Conservation (phyloP, 176 grass and related monocot species). For the Juncus inflexus region DNA sequence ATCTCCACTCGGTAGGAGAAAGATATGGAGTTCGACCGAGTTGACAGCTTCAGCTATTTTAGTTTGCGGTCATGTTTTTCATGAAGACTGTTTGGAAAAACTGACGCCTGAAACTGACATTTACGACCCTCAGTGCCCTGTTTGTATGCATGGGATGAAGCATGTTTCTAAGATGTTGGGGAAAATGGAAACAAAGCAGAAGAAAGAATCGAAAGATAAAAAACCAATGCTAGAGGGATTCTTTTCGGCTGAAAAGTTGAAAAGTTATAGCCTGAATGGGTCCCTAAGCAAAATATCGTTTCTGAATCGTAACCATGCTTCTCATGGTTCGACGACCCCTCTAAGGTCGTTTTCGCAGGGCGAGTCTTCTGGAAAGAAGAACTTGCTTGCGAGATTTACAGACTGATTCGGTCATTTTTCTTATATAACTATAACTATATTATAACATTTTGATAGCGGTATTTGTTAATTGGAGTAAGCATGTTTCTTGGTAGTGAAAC, state of each 20-base stretch:
- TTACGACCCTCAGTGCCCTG: constrained; percentile 41
- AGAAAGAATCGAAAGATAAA: constrained; percentile 28
- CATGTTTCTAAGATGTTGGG: background rate
- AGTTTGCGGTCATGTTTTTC: constrained; percentile 40
- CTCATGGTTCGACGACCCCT: constrained; percentile 2
- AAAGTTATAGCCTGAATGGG: constrained; percentile 27
- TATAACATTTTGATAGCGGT: background rate
- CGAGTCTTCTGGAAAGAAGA: constrained; percentile 37
- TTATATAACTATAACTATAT: background rate
- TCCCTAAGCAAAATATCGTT: constrained; percentile 19
- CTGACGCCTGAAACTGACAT: constrained; percentile 30
- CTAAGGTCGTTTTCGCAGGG: constrained; percentile 11
- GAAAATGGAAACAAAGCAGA: constrained; percentile 25
- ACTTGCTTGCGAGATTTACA: constrained; percentile 20
- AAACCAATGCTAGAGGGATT: constrained; percentile 18
- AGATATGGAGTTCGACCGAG: constrained; percentile 22
- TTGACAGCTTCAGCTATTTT: constrained; percentile 31
- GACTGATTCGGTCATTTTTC: constrained; percentile 13
- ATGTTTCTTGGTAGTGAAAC: constrained; percentile 29
- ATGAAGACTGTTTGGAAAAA: constrained; percentile 42
- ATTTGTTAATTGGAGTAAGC: constrained; percentile 6
- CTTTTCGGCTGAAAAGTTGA: constrained; percentile 5
- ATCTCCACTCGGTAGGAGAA: constrained; percentile 21
- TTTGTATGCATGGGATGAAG: constrained; percentile 36
- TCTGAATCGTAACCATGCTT: constrained; percentile 29